Evolutionary conservation across 1,284 basidiomycete genomes (phyloP), one percentile per base, ranked within the genome.

Genomic region (Ganoderma meredithae): DNA sequence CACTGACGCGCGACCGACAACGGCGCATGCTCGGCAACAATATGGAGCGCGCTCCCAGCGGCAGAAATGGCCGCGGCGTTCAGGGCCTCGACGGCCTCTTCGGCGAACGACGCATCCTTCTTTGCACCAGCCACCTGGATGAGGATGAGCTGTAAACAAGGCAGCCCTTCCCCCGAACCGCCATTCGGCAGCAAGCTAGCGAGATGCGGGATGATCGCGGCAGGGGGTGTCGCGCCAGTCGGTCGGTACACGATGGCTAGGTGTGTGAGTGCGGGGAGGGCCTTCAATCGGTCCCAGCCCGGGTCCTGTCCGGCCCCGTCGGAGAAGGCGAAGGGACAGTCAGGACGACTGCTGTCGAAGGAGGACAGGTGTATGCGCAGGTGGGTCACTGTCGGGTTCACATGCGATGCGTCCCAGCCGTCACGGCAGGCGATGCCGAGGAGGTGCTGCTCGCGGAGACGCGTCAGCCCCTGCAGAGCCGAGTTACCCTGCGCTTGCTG

Each of bases 381-480:
- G 68, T 77, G 81, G 3, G 80, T 80, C 33, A 80, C 76, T 31
- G 77, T 69, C 8, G 78, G 74, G 6, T 74, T 76, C 56, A 80
- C 74, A 61, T 81, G 71, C 19, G 76, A 71, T 58, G 75, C 72
- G 62, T 81, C 79, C 75, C 81, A 80, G 10, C 80, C 79, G 69
- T 81, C 81, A 33, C 81, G 78, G 56, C 79, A 81, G 13, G 79
- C 77, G 3, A 80, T 71, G 9, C 80, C 80, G 55, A 81, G 75
- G 22, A 83, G 74, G 71, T 83, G 81, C 62, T 81, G 79, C 69
- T 82, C 82, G 61, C 71, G 74, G 9, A 77, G 76, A 36, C 62
- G 66, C 22, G 63, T 55, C 61, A 75, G 66, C n/a, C 75, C 70
- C 62, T 75, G 77, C 44, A 75, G 39, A 56, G 75, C 64, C 19